phyloP scores from a whole-genome alignment of 2,329 filamentous ascomycete species.

The Pyrenochaeta sp. region DNA sequence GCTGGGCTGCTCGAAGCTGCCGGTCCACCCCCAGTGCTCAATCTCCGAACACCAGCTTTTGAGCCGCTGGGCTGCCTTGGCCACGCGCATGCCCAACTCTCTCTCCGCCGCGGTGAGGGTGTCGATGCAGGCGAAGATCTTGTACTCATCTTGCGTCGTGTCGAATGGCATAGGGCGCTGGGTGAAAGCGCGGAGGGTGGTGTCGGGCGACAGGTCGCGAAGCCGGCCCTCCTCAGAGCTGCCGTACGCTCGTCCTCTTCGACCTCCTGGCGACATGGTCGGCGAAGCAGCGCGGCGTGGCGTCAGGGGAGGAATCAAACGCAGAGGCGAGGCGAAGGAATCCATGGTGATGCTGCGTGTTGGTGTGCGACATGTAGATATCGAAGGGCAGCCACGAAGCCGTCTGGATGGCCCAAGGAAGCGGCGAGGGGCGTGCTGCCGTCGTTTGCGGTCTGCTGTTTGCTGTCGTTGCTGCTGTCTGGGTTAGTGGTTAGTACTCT shows the following conservation, averaged over 20 bases:
- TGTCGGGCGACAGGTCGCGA: constrained; percentile 50
- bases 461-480: constrained; percentile 21
- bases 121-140: constrained; percentile 64
- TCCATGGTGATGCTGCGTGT: constrained; percentile 33
- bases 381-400: constrained; percentile 14
- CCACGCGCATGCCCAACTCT: constrained; percentile 74
- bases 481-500: constrained; percentile 28
- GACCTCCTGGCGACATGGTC: constrained; percentile 41
- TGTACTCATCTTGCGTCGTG: constrained; percentile 50
- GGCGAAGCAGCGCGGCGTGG: constrained; percentile 42
- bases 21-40: constrained; percentile 66
- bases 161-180: constrained; percentile 54
- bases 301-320: constrained; percentile 41
- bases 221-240: constrained; percentile 42
- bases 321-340: constrained; percentile 37
- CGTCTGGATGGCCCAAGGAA: constrained; percentile 6
- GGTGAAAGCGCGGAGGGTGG: constrained; percentile 53
- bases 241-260: constrained; percentile 32
- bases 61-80: constrained; percentile 73
- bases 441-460: no score
- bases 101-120: constrained; percentile 70
- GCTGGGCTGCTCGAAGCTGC: constrained; percentile 54
- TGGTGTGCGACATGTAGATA: constrained; percentile 30
- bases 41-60: constrained; percentile 80
- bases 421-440: constrained; percentile 5